Evolutionary conservation across 495 filamentous ascomycete species (phyloP).

Genomic region (Xylaria acuta): DNA sequence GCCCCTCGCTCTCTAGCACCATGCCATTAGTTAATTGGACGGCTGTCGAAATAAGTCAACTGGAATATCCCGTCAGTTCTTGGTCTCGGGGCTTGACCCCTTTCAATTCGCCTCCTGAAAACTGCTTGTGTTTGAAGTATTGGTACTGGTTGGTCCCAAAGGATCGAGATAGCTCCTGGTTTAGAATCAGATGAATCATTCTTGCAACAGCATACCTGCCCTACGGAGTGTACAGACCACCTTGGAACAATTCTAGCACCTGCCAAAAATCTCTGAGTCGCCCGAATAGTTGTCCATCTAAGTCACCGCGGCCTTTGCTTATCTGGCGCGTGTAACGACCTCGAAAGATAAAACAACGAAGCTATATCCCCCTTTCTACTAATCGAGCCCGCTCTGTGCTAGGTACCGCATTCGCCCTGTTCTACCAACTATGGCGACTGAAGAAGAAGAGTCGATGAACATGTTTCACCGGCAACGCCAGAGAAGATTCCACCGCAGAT

Average conservation of each 20-base stretch:
- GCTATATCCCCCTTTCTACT: not conserved
- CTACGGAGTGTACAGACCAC: not conserved
- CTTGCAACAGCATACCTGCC: slow-evolving; percentile 8
- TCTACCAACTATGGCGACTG: slow-evolving; percentile 30
- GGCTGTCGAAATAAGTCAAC: slow-evolving; percentile 1
- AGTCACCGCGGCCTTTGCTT: not conserved
- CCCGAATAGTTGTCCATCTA: not conserved
- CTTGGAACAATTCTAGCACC: not conserved
- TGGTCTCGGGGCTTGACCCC: not conserved
- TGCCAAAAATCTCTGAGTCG: not conserved
- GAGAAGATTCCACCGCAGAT: slow-evolving; percentile 42
- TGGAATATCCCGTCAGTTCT: not conserved
- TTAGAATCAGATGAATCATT: slow-evolving; percentile 20
- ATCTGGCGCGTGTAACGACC: not conserved
- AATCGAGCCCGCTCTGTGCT: not conserved
- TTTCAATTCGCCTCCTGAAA: slow-evolving; percentile 12
- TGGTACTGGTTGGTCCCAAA: slow-evolving; percentile 6
- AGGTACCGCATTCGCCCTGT: not conserved
- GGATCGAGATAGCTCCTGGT: slow-evolving; percentile 12
- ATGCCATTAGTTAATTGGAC: slow-evolving; percentile 14
- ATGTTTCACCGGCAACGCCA: slow-evolving; percentile 36
- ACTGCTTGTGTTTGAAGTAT: slow-evolving; percentile 5
- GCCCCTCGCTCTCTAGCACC: not conserved
- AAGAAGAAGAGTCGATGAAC: slow-evolving; percentile 28
- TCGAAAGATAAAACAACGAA: slow-evolving; percentile 14